Base-by-base conservation (phyloP, 2,329 filamentous ascomycete genomes). In the Penicillium hesseltinei region DNA sequence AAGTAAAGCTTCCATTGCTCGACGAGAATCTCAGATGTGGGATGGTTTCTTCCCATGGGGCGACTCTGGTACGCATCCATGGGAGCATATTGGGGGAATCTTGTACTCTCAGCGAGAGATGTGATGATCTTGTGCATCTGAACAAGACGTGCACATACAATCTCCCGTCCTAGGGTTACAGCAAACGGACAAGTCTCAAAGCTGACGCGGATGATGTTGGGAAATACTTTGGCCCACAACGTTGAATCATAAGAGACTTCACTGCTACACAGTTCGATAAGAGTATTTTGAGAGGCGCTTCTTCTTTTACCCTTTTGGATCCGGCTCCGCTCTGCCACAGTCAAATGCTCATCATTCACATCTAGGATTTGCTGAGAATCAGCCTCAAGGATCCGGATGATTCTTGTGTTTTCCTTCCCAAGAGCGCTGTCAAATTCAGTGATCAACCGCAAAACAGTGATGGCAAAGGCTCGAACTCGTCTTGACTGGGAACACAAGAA, bases 1-100 rank as follows among this genome's bases (percentile, higher is more conserved):
- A 99, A 82, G 72, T 97, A 97, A 2, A 97, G 80, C 75, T 97
- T 97, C 93, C 93, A 99, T 72, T 99, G 94, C 74, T 97, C 95
- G 57, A 99, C 86, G 56, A 97, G 82, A 23, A 96, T 86, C 66
- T 96, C 92, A 0, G 92, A 90, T 19, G 92, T 89, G 0, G 88
- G 57, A 83, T 86, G 58, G 82, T 69, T 85, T 80, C 64, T 78
- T 69, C 58, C 78, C 68, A 66, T 67, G 61, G 63, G 75, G 57
- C 70, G 80, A 49, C 66, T 70, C 39, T 75, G 74, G 8, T 69
- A 63, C 33, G 66, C 64, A 57, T 75, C 75, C 45, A 73, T 65
- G 3, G 70, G 72, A 10, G 62, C 66, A 60, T 72, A 75, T 45
- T 67, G 79, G 21, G 75, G 75, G 27, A 77, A 87, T 57, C 87